A percentile compares a stretch with the other conserved stretches of the same genome.
Evolutionary conservation across 495 filamentous ascomycete genomes (phyloP).

Genomic region (Durotheca rogersii): DNA sequence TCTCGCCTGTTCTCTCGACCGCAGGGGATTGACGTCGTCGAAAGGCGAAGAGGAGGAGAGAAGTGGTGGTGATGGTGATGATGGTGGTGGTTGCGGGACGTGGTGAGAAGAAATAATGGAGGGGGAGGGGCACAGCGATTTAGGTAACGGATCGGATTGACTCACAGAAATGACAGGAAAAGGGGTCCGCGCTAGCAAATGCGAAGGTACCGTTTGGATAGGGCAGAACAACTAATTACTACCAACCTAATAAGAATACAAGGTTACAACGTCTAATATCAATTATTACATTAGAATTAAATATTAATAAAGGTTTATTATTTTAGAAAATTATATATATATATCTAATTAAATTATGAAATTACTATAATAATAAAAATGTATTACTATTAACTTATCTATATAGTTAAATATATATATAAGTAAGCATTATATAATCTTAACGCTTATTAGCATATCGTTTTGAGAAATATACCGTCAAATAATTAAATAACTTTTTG

Average conservation of each 20-base stretch:
- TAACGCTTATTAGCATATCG: too few species aligned
- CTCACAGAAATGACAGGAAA: conserved; percentile 28
- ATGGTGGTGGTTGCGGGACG: not conserved
- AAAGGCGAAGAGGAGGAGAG: too few species aligned
- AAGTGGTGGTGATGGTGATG: too few species aligned
- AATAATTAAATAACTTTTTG: too few species aligned
- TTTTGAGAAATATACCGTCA: too few species aligned
- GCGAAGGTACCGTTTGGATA: too few species aligned
- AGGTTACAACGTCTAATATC: too few species aligned
- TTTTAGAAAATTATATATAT: not conserved
- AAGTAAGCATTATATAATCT: not conserved
- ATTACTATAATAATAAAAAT: not conserved
- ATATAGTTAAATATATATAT: not conserved
- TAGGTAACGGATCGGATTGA: too few species aligned
- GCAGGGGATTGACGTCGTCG: too few species aligned
- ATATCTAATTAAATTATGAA: not conserved
- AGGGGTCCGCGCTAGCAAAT: conserved; percentile 3
- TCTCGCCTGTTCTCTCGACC: not conserved
- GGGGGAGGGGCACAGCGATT: conserved; percentile 34
- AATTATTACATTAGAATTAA: conserved; percentile 7
- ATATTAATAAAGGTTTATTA: conserved; percentile 8
- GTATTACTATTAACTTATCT: not conserved
- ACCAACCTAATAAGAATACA: too few species aligned
- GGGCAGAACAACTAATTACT: too few species aligned
- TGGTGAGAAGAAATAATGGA: conserved; percentile 15